Percentiles rank a stretch among this genome's conserved stretches.
Conservation (phyloP, 108 stramenopile species). For the Skeletonema menzelii region DNA sequence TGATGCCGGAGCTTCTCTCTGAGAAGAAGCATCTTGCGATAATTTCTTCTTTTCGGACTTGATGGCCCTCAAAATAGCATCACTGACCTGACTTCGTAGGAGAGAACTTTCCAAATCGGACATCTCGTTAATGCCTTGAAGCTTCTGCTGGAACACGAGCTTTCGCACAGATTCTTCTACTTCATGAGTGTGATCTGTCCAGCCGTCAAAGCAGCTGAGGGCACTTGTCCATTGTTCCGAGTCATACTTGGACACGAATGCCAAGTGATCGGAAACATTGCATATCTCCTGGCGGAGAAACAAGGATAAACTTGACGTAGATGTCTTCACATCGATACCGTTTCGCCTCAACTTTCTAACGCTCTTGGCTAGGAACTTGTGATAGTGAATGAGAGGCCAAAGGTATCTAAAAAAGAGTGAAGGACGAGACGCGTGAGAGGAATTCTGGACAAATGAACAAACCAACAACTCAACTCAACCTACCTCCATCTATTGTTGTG, state of each 20-base stretch:
- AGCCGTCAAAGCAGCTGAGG: conserved; percentile 71
- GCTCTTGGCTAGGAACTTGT: conserved; percentile 89
- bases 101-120: conserved; percentile 72
- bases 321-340: conserved; percentile 79
- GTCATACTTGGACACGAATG: conserved; percentile 76
- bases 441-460: neutral
- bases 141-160: conserved; percentile 54
- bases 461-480: conserved; percentile 12
- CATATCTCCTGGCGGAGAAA: conserved; percentile 89
- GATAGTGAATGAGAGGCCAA: conserved; percentile 92
- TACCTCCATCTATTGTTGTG: conserved; percentile 92
- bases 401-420: conserved; percentile 65
- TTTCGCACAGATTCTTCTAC: conserved; percentile 45
- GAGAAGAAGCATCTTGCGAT: conserved; percentile 33
- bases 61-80: conserved; percentile 76
- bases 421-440: neutral
- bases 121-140: conserved; percentile 51
- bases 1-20: conserved; percentile 12
- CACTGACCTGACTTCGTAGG: conserved; percentile 73
- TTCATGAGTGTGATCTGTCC: conserved; percentile 53
- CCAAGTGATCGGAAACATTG: conserved; percentile 87
- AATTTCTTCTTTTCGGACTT: conserved; percentile 64
- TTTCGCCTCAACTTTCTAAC: conserved; percentile 92
- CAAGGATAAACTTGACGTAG: conserved; percentile 72
- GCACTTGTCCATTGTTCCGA: conserved; percentile 84